Evolutionary conservation across 352 stramenopile species (phyloP), one percentile per base, ranked within the genome.

Genomic region (Globisporangium echinulatum): DNA sequence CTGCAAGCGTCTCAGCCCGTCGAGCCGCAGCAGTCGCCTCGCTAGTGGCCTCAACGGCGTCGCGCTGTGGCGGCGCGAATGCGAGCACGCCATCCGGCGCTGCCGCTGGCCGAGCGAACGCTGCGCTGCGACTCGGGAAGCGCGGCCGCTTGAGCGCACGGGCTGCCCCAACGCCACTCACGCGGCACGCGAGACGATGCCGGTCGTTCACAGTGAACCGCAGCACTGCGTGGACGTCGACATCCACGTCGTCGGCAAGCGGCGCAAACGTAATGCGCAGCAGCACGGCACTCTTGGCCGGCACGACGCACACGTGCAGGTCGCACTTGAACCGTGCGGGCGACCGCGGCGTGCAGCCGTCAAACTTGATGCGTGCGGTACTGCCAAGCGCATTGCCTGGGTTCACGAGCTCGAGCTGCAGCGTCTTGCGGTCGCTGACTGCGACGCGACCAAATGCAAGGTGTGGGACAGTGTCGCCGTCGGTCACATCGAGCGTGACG

Each of bases 191-290:
- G 43, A 91, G 47, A 39, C 71, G 74, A 33, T 77, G 77, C 14
- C 52, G 62, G 56, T 88, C 79, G 60, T 91, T 91, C 7, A 91
- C 77, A 2, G 64, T 75, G 55, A 91, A 91, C 39, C 68, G 73
- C 59, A 91, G 69, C 51, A 74, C 59, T 6, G 67, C 82, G 0
- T 62, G 62, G 0, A 89, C 59, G 8, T 75, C 68, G 7, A 66
- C 63, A 37, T 78, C 70, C 0, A 77, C 60, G 57, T 90, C 84
- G 1, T 57, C 49, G 1, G 63, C 39, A 4, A 65, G 56, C 5
- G 82, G 84, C 43, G 87, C 77, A 53, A 87, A 93, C 9, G 75
- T 88, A 9, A 93, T 73, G 19, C 77, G 63, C 13, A 93, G 63
- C 49, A 67, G 74, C 52, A 87, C 66, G 0, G 74, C 72, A 53